Percentiles rank a stretch among this genome's conserved stretches.
These are phyloP conservation scores for Xylaria sp. DNA, from an alignment of 2,329 filamentous ascomycete genomes.

Conservation along the genomic window DNA sequence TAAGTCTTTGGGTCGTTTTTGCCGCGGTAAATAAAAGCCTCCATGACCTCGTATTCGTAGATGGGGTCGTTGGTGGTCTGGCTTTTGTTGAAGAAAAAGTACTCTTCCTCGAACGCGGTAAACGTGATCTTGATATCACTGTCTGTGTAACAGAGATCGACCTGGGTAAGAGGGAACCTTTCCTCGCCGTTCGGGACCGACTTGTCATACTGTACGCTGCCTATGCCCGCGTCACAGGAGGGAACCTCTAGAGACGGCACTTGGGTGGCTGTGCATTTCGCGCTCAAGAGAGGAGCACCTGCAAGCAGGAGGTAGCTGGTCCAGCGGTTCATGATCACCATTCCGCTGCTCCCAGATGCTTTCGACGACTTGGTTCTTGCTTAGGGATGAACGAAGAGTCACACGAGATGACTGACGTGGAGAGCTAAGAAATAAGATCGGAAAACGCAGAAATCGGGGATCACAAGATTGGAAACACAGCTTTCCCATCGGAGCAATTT, in stretches of 20 bases:
- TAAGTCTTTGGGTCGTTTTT: constrained; percentile 54
- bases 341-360: not conserved
- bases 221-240: constrained; percentile 44
- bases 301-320: constrained; percentile 28
- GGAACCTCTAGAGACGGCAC: constrained; percentile 46
- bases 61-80: constrained; percentile 54
- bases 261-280: constrained; percentile 19
- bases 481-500: no score
- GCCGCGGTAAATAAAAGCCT: constrained; percentile 54
- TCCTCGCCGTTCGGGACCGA: constrained; percentile 48
- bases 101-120: constrained; percentile 52
- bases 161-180: constrained; percentile 51
- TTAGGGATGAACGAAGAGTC: not conserved
- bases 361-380: not conserved
- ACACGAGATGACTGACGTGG: not conserved
- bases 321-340: constrained; percentile 19
- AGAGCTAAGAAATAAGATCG: not conserved
- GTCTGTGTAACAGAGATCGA: constrained; percentile 54
- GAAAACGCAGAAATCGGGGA: no score
- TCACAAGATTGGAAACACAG: not conserved
- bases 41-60: constrained; percentile 58
- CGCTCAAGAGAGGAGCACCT: constrained; percentile 26
- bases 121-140: constrained; percentile 49
- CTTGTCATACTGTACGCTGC: constrained; percentile 47
- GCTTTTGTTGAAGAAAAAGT: constrained; percentile 52